Conservation (phyloP, 305 asterid species). For the Fraxinus xanthoxyloides region DNA sequence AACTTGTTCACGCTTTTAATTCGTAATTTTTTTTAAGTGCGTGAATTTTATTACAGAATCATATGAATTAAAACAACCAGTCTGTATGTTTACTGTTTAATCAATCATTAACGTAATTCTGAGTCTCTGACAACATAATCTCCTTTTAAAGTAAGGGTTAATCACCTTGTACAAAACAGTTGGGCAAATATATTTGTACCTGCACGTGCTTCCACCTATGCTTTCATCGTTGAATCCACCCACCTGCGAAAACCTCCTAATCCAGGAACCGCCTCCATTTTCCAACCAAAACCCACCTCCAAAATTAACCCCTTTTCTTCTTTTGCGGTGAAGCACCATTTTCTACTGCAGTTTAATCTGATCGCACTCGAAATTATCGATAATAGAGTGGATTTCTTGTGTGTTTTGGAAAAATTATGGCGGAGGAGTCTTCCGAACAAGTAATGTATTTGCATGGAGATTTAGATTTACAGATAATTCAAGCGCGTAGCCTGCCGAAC, state of each 20-base stretch:
- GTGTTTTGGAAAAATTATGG: background rate
- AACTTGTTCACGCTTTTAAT: too few relatives aligned
- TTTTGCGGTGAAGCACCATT: background rate
- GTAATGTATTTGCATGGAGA: constrained; percentile 69
- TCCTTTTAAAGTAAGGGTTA: background rate
- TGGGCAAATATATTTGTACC: too few relatives aligned
- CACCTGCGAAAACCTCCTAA: background rate
- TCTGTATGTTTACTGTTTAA: too few relatives aligned
- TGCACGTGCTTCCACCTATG: background rate
- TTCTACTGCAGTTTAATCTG: background rate
- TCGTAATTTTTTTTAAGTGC: too few relatives aligned
- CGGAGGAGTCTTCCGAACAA: background rate
- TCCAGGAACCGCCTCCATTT: background rate
- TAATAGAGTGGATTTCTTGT: background rate
- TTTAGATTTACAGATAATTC: constrained; percentile 57
- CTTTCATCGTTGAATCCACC: background rate
- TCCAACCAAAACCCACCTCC: background rate
- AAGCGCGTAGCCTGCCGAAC: constrained; percentile 80
- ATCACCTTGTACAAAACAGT: too few relatives aligned
- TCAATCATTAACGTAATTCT: background rate
- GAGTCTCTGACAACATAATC: background rate
- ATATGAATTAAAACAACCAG: too few relatives aligned
- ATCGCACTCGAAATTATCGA: background rate
- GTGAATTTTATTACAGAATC: too few relatives aligned
- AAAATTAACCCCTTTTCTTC: background rate